Base-by-base conservation (phyloP, 176 grass and related monocot species). In the Secale cereale region DNA sequence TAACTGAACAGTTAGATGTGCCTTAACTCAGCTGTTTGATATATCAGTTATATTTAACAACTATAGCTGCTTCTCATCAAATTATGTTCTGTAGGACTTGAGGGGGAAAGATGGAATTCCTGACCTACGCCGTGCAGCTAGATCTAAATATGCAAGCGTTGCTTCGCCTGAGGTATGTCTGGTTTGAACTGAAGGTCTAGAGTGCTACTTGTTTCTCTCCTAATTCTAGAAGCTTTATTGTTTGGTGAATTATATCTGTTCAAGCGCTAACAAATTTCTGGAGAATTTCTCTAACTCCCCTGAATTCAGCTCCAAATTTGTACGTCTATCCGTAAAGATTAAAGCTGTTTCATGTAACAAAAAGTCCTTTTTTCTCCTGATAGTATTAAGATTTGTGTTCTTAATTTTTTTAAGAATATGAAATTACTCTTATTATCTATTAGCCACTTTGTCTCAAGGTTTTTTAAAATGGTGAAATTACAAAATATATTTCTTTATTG, bases 91-190 rank as follows among this genome's bases (percentile, higher is more conserved):
- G 85, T 84, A 99, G 97, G 90, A 94, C 72, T 85, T 94, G 41
- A 94, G 93, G 79, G 82, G 78, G 79, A 95, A 81, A 76, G 89
- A 99, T 89, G 97, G 97, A 32, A 73, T 99, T 86, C 97, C 97
- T 86, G 93, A 96, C 92, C 88, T 99, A 70, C 82, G 97, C 14
- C 89, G 86, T 81, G 90, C 63, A 81, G 93, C 93, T 92, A 92
- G 97, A 80, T 89, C 84, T 69, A 99, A 94, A 94, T 99, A 94
- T 94, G 87, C 93, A 37, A 92, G 83, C 22, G 91, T 95, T 77
- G 64, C 68, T 82, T 89, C 88, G 19, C 93, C 91, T 80, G 93
- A 99, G 97, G 97, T 99, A 64, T 67, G 79, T 64, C 64, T 40
- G 8, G 71, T 86, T 66, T 81, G 13, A 78, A 69, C 63, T 60